A percentile compares a stretch with the other conserved stretches of the same genome.
Evolutionary conservation across 169 alveolate genomes (phyloP).

Genomic region (Toxoplasma gondii): DNA sequence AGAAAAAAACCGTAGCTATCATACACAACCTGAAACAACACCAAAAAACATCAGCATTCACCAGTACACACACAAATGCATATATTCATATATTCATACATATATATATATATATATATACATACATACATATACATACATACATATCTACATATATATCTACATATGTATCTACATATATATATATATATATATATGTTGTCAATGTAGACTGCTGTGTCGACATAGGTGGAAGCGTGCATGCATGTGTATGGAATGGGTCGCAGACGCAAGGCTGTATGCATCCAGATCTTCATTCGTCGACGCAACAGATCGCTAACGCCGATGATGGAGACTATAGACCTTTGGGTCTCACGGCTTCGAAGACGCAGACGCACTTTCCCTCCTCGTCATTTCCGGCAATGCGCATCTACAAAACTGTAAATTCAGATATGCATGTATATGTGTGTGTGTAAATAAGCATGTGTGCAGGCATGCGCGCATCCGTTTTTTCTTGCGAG

Average conservation of each 20-base stretch:
- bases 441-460: background rate
- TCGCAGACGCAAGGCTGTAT: background rate
- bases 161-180: background rate
- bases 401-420: background rate
- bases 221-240: background rate
- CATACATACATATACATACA: background rate
- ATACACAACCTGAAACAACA: background rate
- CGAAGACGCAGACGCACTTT: too few relatives aligned
- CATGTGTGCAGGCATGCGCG: background rate
- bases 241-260: background rate
- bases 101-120: background rate
- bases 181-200: background rate
- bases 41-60: background rate
- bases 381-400: background rate
- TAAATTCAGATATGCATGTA: background rate
- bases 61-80: background rate
- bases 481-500: background rate
- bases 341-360: too few relatives aligned
- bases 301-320: background rate
- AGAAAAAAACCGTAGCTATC: slow-evolving; percentile 39
- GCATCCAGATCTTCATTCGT: background rate
- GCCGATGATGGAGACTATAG: too few relatives aligned
- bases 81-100: background rate
- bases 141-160: background rate
- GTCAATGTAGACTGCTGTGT: too few relatives aligned